These are phyloP conservation scores for Silene vulgaris DNA, from an alignment of 179 eudicot species.

Conservation along the genomic window DNA sequence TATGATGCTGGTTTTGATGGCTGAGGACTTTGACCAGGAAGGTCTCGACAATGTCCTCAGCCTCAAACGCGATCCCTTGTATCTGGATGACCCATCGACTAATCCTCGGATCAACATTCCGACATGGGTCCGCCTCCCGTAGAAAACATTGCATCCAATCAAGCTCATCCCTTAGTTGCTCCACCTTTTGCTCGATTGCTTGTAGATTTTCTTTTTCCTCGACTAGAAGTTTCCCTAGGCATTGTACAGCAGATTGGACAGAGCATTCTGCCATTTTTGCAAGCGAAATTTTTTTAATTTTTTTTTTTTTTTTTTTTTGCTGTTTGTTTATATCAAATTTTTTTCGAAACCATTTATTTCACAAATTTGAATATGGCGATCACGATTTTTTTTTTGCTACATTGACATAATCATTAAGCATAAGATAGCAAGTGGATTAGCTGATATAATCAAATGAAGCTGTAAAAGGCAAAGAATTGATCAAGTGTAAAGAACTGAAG, in stretches of 20 bases:
- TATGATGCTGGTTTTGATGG: constrained; percentile 20
- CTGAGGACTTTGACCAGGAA: constrained; percentile 25
- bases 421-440: constrained; percentile 19
- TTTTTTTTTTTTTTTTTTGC: not conserved
- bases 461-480: not conserved
- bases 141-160: constrained; percentile 38
- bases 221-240: constrained; percentile 26
- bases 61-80: constrained; percentile 31
- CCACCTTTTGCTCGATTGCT: constrained; percentile 23
- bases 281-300: not conserved
- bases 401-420: constrained; percentile 15
- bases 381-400: not conserved
- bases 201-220: constrained; percentile 27
- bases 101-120: constrained; percentile 23
- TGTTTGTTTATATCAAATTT: not conserved
- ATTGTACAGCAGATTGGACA: constrained; percentile 29
- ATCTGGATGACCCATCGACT: constrained; percentile 29
- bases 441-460: not conserved
- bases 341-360: constrained; percentile 6
- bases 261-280: constrained; percentile 36
- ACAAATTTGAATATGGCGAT: not conserved
- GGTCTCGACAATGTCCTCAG: constrained; percentile 31
- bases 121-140: constrained; percentile 24
- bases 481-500: not conserved
- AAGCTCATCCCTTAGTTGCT: constrained; percentile 30